Conservation (phyloP, 805 yeast species). For the Tetrapisispora taiwanensis region DNA sequence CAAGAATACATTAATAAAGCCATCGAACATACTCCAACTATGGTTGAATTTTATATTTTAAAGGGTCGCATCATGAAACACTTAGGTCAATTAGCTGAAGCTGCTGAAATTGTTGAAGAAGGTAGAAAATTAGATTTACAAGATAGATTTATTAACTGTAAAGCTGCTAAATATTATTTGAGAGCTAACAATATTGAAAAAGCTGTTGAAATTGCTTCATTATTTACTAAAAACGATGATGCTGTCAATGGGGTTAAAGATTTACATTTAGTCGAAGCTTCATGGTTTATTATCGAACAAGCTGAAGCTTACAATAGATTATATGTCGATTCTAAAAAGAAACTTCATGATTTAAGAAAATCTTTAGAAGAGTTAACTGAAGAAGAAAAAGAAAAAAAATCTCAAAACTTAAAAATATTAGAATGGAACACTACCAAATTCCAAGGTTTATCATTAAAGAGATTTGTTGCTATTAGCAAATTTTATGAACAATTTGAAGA, state of each 20-base stretch:
- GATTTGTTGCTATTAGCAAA: conserved; percentile 56
- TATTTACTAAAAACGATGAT: conserved; percentile 81
- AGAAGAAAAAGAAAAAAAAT: conserved; percentile 19
- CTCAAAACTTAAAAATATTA: conserved; percentile 27
- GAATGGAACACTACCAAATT: conserved; percentile 37
- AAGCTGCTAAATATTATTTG: conserved; percentile 71
- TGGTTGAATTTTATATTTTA: conserved; percentile 70
- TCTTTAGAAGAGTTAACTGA: conserved; percentile 10
- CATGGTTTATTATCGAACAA: conserved; percentile 77
- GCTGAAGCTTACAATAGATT: conserved; percentile 72
- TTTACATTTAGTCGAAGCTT: conserved; percentile 80
- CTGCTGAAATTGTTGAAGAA: conserved; percentile 53
- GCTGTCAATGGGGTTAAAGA: conserved; percentile 77
- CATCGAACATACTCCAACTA: conserved; percentile 64
- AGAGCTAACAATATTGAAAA: conserved; percentile 65
- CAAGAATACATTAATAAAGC: conserved; percentile 49
- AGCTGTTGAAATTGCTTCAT: conserved; percentile 62
- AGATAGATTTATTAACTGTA: conserved; percentile 85
- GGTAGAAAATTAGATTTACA: conserved; percentile 75
- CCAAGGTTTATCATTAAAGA: conserved; percentile 68
- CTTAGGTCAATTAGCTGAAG: conserved; percentile 47
- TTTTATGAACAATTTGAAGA: conserved; percentile 60
- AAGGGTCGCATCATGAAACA: conserved; percentile 78
- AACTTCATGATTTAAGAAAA: conserved; percentile 11
- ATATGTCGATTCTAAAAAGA: conserved; percentile 31